Base-by-base conservation (phyloP, 2,329 filamentous ascomycete genomes). In the Daldinia sp. region DNA sequence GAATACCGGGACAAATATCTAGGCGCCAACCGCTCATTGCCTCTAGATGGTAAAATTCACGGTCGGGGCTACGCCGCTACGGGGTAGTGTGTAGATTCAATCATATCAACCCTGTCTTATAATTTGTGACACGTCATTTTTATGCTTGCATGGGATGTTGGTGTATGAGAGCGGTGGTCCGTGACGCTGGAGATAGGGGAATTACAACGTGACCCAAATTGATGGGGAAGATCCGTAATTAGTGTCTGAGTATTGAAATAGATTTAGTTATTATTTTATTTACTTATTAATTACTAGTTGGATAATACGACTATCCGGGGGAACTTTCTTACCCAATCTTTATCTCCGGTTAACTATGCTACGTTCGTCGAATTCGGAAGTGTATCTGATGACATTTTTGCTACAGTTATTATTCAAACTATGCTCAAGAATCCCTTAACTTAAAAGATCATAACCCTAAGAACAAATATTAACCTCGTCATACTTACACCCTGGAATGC, bases 1-100 rank as follows among this genome's bases (percentile, higher is more conserved):
- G 41, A 52, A 45, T 30, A 15, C 32, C 59, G 59, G 59, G 32
- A 61, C 52, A 10, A n/a, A 30, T 9, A 15, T 39, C 34, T 61
- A 56, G 17, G 21, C 41, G 30, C 15, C 29, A n/a, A 37, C 43
- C 43, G 15, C 43, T 43, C 6, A 49, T 34, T 9, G 29, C 21
- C 7, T 25, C 9, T 17, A 9, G 45, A 13, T 32, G 45, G 45
- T 32, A 35, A 35, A 17, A 15, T 35, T 35, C 4, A 15, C n/a
- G 34, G 34, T 35, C 34, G 34, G 34, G 34, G 34, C 17, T 35
- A 50, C 34, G 34, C n/a, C n/a, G 34, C 17, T 35, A 50, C 47
- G 32, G 47, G 13, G 43, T 47, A 13, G 35, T 23, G 19, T 34
- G 9, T 48, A 19, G 5, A 17, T 50, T 21, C 19, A 34, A 5